Evolutionary conservation across 148 eudicot species (phyloP).

Genomic region (Chenopodium berlandieri): DNA sequence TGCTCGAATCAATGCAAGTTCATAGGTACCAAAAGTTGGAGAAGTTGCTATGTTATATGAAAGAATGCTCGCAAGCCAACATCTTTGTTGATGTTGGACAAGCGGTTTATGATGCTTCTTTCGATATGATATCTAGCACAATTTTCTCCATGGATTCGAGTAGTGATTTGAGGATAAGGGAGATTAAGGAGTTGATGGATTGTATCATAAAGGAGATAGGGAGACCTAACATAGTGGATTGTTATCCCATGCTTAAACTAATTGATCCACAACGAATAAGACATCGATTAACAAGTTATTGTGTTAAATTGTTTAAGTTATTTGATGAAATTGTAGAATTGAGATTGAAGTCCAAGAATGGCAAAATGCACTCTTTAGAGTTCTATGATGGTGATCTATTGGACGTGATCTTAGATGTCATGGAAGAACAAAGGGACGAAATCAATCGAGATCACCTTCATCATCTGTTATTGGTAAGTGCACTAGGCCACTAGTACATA

Average conservation of each 20-base stretch:
- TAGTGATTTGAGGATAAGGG: background rate
- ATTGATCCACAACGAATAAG: conserved; percentile 6
- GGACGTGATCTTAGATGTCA: conserved; percentile 1
- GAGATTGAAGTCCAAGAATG: background rate
- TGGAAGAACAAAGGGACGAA: conserved; percentile 7
- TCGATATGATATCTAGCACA: background rate
- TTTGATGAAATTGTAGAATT: background rate
- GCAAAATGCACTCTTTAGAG: too few relatives aligned
- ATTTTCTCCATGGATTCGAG: conserved; percentile 2
- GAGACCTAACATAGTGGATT: conserved; percentile 9
- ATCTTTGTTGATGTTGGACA: background rate
- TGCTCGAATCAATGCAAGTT: conserved; percentile 9
- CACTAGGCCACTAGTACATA: too few relatives aligned
- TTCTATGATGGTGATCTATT: background rate
- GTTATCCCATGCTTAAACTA: background rate
- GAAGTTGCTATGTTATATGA: background rate
- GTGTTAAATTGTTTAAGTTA: background rate
- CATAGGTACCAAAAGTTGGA: background rate
- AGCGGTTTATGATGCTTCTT: conserved; percentile 1
- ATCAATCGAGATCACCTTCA: background rate
- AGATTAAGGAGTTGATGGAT: conserved; percentile 11
- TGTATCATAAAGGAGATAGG: background rate
- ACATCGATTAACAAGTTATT: background rate
- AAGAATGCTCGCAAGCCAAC: background rate
- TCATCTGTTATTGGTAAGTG: conserved; percentile 2